Base-by-base conservation (phyloP, 2,329 filamentous ascomycete genomes). In the Acrocalymma vagum region DNA sequence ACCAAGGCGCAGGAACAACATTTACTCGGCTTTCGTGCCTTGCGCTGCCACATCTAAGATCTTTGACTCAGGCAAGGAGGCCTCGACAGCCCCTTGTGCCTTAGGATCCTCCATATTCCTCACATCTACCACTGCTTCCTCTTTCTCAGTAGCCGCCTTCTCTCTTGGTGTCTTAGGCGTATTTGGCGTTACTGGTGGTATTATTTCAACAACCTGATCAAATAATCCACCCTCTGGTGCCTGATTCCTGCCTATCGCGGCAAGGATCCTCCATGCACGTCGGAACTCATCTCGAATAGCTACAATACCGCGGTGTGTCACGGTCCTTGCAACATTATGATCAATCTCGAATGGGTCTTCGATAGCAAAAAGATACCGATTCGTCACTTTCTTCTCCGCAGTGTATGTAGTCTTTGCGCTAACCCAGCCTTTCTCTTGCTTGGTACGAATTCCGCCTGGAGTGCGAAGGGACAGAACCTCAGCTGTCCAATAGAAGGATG, bases 281-380 rank as follows among this genome's bases (percentile, higher is more conserved):
- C 89, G 80, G 60, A 95, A 94, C 69, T 96, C 90, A 56, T 94
- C 87, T 26, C 89, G 79, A 45, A 95, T 94, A 1, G 86, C 81
- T 2, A 89, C 85, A 49, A 95, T 89, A 2, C 90, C 90, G 45
- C 85, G 82, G 60, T 93, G 88, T 6, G 87, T 91, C 1, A 96
- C 90, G 0, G 90, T 95, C 33, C 90, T 79, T 3, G 88, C 92
- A 22, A 96, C 87, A 56, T 96, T 96, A 70, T 96, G 90, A 26
- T 90, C 85, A 2, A 85, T 72, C 72, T 96, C 90, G 60, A 96
- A 96, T 0, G 92, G 92, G 65, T 96, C 92, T 64, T 96, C 92
- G 45, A 96, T 92, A 21, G 90, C 89, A 53, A 96, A 88, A 4
- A 96, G 79, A 65, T 90, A 95, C 9, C 90, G 83, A 60, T 91